phyloP scores from a whole-genome alignment of 371 early-diverging fungal genomes.

The Smittium mucronatum region DNA sequence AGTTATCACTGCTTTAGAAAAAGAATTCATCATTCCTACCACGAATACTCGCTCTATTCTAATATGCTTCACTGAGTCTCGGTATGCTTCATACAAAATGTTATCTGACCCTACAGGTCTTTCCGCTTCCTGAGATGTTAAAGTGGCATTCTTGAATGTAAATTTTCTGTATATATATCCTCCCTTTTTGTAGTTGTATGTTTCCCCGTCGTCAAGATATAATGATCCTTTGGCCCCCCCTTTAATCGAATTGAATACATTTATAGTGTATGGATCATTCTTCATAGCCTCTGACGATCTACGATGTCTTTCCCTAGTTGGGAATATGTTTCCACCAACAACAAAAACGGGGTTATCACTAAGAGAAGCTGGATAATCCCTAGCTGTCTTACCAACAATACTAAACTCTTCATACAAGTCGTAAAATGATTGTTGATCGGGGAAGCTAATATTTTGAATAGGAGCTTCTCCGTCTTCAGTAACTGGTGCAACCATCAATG shows the following conservation, averaged over 20 bases:
- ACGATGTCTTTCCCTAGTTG: constrained; percentile 73
- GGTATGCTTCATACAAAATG: constrained; percentile 2
- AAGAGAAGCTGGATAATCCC: constrained; percentile 48
- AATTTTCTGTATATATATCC: constrained; percentile 29
- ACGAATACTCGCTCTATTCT: constrained; percentile 51
- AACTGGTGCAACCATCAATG: constrained; percentile 44
- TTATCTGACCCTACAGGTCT: neutral
- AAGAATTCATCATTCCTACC: constrained; percentile 32
- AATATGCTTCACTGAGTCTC: constrained; percentile 21
- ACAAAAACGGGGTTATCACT: constrained; percentile 68
- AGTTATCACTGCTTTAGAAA: constrained; percentile 18
- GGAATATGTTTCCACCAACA: constrained; percentile 75
- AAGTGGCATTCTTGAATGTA: constrained; percentile 25
- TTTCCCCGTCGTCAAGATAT: constrained; percentile 86
- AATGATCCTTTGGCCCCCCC: constrained; percentile 58
- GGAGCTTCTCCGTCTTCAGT: constrained; percentile 32
- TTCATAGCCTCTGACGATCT: constrained; percentile 67
- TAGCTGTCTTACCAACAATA: constrained; percentile 34
- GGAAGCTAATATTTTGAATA: constrained; percentile 36
- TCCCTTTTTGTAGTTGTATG: constrained; percentile 43
- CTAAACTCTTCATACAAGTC: constrained; percentile 34
- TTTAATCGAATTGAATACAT: constrained; percentile 58
- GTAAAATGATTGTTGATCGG: constrained; percentile 53
- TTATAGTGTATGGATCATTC: constrained; percentile 80
- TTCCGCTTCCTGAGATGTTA: constrained; percentile 23